phyloP scores from a whole-genome alignment of 1,284 basidiomycete species.

The Ustilago sp. region DNA sequence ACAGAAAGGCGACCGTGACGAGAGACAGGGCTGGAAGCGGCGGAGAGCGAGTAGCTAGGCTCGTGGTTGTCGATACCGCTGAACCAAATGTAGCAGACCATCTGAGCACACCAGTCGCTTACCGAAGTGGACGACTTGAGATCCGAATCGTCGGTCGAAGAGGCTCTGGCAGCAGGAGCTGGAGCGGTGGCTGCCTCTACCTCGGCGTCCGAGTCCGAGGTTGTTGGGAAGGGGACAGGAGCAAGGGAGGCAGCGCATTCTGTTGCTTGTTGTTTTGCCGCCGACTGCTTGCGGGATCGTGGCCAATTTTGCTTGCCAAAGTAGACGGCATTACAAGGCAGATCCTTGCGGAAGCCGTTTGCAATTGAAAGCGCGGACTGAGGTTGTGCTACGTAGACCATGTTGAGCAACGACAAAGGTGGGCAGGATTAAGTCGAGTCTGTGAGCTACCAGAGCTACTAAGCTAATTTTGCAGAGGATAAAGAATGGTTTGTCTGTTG shows the following conservation, averaged over 20 bases:
- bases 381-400: slow-evolving; percentile 41
- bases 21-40: slow-evolving; percentile 21
- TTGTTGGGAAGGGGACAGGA: slow-evolving; percentile 19
- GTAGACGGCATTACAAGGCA: slow-evolving; percentile 21
- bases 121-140: slow-evolving; percentile 49
- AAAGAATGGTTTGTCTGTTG: slow-evolving; percentile 5
- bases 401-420: slow-evolving; percentile 7
- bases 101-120: slow-evolving; percentile 60
- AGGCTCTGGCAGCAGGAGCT: slow-evolving; percentile 17
- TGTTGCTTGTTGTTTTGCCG: slow-evolving; percentile 14
- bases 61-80: slow-evolving; percentile 47
- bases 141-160: slow-evolving; percentile 28
- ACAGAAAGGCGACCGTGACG: slow-evolving; percentile 27
- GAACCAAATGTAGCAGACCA: slow-evolving; percentile 68
- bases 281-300: slow-evolving; percentile 25
- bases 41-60: slow-evolving; percentile 21
- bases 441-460: slow-evolving; percentile 35
- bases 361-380: slow-evolving; percentile 18
- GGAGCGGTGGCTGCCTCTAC: slow-evolving; percentile 30
- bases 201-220: slow-evolving; percentile 35
- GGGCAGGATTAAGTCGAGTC: not conserved
- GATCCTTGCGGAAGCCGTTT: slow-evolving; percentile 23
- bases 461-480: not conserved
- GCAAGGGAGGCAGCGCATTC: slow-evolving; percentile 8
- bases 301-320: slow-evolving; percentile 49